These are phyloP conservation scores for Colletotrichum gigasporum DNA, from an alignment of 2,329 filamentous ascomycete genomes.

Conservation along the genomic window DNA sequence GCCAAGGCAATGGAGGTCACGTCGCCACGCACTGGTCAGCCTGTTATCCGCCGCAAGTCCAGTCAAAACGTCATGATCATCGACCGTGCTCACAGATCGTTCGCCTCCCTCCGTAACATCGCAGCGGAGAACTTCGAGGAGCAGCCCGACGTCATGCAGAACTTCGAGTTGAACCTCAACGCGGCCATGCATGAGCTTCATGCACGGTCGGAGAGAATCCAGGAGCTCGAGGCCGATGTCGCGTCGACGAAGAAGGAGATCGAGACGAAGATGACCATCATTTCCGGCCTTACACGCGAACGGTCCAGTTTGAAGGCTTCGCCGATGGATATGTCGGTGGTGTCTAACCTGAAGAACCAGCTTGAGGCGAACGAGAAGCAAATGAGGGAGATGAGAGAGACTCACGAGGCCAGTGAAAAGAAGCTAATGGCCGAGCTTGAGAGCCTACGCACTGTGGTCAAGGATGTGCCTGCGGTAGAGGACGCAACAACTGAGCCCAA, in stretches of 20 bases:
- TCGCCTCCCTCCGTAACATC: slow-evolving; percentile 89
- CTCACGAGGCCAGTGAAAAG: slow-evolving; percentile 77
- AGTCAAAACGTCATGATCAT: slow-evolving; percentile 88
- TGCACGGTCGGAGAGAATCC: slow-evolving; percentile 85
- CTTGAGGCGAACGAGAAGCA: slow-evolving; percentile 87
- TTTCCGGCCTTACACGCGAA: slow-evolving; percentile 92
- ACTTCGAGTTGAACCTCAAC: slow-evolving; percentile 91
- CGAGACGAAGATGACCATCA: slow-evolving; percentile 96
- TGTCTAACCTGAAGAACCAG: slow-evolving; percentile 87
- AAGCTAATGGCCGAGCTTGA: slow-evolving; percentile 79
- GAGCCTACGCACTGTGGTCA: slow-evolving; percentile 67
- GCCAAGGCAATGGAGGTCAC: slow-evolving; percentile 68
- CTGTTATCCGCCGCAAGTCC: slow-evolving; percentile 92
- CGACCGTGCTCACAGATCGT: slow-evolving; percentile 90
- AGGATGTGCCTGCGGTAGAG: background rate
- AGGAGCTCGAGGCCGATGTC: slow-evolving; percentile 88
- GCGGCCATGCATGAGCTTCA: slow-evolving; percentile 93
- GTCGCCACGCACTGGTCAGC: slow-evolving; percentile 71
- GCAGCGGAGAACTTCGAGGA: slow-evolving; percentile 86
- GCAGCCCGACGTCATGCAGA: slow-evolving; percentile 86
- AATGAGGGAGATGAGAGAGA: slow-evolving; percentile 76
- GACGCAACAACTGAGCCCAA: too few relatives aligned
- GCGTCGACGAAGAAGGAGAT: slow-evolving; percentile 90
- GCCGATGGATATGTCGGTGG: slow-evolving; percentile 90
- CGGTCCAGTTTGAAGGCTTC: slow-evolving; percentile 86